Base-by-base conservation (phyloP, 805 yeast genomes). In the Starmera amethionina region DNA sequence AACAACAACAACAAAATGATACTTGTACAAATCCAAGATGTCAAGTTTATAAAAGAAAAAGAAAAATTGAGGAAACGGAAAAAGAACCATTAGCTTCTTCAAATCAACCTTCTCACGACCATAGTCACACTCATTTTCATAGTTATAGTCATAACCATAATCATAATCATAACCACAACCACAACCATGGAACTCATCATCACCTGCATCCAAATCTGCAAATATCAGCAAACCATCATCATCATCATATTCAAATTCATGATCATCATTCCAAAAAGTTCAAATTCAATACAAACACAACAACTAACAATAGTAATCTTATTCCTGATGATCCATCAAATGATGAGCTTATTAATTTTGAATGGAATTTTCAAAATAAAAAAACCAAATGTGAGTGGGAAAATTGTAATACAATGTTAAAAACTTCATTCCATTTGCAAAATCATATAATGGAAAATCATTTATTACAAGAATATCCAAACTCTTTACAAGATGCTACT, bases 331-430 rank as follows among this genome's bases (percentile, higher is more conserved):
- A 15, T 16, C 19, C 8, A 8, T 13, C 34, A 32, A 32, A 32
- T 7, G 14, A 14, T 12, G 36, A 34, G 13, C 29, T 46, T 25
- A 50, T 49, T 8, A 49, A 49, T 35, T 54, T 52, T 37, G 56
- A 50, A 30, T 53, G 59, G 51, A 54, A 53, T 35, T 52, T 54
- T 44, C 59, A 58, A 37, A 55, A 62, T 27, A 68, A 66, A 42
- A 68, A 65, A 53, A 36, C 76, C 50, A 34, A 59, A 34, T 84
- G 94, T 58, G 72, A 76, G 54, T 85, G 94, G 94, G 77, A 75
- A 37, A 66, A 73, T 42, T 85, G 95, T 55, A 56, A 58, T 10
- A 64, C 66, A 35, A 52, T 50, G 25, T 63, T 72, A 35, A 58
- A 63, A 28, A 64, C 63, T 29, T 46, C 67, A 8, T 44, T 61